A percentile compares a stretch with the other conserved stretches of the same genome.
phyloP scores from a whole-genome alignment of 2,329 filamentous ascomycete genomes.

The Teratosphaeria destructans region DNA sequence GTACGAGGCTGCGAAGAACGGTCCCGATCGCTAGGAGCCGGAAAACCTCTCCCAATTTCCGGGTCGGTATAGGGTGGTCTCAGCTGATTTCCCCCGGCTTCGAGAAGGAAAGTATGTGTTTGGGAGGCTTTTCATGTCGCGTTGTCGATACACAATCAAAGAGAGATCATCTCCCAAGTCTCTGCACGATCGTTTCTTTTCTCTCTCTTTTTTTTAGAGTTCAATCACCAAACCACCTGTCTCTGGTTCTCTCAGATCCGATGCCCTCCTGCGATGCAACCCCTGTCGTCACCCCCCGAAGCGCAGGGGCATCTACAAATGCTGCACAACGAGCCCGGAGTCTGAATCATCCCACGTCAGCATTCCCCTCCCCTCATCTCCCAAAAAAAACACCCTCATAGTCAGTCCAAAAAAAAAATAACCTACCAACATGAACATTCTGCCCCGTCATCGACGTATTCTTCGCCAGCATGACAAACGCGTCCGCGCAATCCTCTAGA shows the following conservation, averaged over 20 bases:
- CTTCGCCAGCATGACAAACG: slow-evolving; percentile 45
- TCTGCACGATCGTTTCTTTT: too few species aligned
- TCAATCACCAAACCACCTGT: neutral
- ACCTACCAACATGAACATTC: slow-evolving; percentile 34
- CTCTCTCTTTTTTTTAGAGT: neutral
- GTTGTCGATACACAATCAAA: neutral
- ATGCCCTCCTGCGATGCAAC: too few species aligned
- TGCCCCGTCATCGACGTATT: slow-evolving; percentile 43
- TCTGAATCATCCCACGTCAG: neutral
- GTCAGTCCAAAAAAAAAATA: neutral
- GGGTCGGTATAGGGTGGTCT: neutral
- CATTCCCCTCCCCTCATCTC: neutral
- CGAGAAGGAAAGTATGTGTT: neutral
- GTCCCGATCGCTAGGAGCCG: neutral
- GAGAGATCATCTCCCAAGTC: neutral
- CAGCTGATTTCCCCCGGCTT: neutral
- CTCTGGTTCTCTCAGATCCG: too few species aligned
- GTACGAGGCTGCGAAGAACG: slow-evolving; percentile 1
- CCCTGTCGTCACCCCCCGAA: too few species aligned
- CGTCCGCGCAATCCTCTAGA: slow-evolving; percentile 44
- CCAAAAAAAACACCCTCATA: too few species aligned
- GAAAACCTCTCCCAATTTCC: neutral
- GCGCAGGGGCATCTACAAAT: neutral
- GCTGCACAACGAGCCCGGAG: neutral
- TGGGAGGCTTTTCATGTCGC: neutral